Evolutionary conservation across 495 filamentous ascomycete genomes (phyloP).

Genomic region (Melanomma pulvis-pyrius): DNA sequence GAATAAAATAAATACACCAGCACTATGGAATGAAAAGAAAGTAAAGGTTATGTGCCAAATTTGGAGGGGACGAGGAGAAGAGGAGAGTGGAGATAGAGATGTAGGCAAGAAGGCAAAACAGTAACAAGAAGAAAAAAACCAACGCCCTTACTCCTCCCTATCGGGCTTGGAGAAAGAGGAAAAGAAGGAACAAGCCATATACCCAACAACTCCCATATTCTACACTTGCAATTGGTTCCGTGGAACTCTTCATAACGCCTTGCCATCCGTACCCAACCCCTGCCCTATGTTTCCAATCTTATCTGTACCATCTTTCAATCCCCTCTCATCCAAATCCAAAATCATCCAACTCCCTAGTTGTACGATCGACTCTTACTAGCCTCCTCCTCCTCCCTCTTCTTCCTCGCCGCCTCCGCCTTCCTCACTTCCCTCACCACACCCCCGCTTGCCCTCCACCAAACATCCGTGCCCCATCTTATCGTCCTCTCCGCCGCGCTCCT

Average conservation of each 20-base stretch:
- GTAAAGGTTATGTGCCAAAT: too few relatives aligned
- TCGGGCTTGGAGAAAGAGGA: too few relatives aligned
- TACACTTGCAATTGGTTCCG: not conserved
- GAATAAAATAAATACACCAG: too few relatives aligned
- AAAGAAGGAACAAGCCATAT: not conserved
- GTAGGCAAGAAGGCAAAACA: too few relatives aligned
- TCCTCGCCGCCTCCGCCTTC: constrained; percentile 29
- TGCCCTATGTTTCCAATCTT: not conserved
- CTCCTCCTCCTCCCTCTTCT: constrained; percentile 24
- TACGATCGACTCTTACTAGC: not conserved
- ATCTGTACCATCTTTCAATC: not conserved
- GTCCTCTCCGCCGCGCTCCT: constrained; percentile 78
- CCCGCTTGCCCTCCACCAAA: constrained; percentile 90
- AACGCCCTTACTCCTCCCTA: too few relatives aligned
- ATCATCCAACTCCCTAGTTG: not conserved
- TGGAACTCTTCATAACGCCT: not conserved
- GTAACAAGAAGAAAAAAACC: not conserved
- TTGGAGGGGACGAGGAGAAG: too few relatives aligned
- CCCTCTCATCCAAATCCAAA: not conserved
- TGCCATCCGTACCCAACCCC: not conserved
- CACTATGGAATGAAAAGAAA: too few relatives aligned
- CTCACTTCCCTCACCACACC: constrained; percentile 47
- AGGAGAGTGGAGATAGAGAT: too few relatives aligned
- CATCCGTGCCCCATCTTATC: constrained; percentile 87
- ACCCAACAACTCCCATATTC: not conserved